These are phyloP conservation scores for Coniochaeta pulveracea DNA, from an alignment of 2,329 filamentous ascomycete genomes.

Conservation along the genomic window DNA sequence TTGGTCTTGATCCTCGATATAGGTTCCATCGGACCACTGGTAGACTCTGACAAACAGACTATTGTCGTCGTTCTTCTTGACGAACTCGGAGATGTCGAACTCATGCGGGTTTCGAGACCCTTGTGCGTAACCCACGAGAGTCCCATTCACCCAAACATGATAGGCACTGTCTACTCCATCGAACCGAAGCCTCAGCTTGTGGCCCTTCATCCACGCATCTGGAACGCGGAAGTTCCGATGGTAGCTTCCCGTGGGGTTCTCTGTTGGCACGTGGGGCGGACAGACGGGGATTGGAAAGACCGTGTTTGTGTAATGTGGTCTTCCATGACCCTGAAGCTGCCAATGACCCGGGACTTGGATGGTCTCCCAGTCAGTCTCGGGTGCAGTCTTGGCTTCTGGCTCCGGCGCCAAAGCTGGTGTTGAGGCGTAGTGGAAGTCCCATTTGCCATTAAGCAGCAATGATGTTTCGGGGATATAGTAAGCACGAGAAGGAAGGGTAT, in stretches of 20 bases:
- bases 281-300: conserved; percentile 54
- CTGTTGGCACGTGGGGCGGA: conserved; percentile 48
- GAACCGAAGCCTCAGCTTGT: conserved; percentile 51
- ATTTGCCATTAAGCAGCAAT: conserved; percentile 40
- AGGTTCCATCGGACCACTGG: conserved; percentile 57
- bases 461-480: conserved; percentile 40
- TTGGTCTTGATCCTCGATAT: conserved; percentile 61
- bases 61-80: conserved; percentile 32
- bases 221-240: conserved; percentile 43
- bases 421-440: conserved; percentile 41
- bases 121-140: conserved; percentile 55
- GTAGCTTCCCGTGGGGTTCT: conserved; percentile 57
- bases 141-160: conserved; percentile 57
- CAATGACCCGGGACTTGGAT: conserved; percentile 57
- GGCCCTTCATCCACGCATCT: conserved; percentile 25
- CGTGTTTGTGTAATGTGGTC: conserved; percentile 59
- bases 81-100: conserved; percentile 49
- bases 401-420: conserved; percentile 34
- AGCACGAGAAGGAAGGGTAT: conserved; percentile 38
- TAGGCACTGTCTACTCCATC: conserved; percentile 64
- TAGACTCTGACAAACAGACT: conserved; percentile 55
- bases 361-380: conserved; percentile 27
- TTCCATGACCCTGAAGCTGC: conserved; percentile 58
- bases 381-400: conserved; percentile 11
- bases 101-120: conserved; percentile 58